phyloP scores from a whole-genome alignment of 805 yeast species.

The Wickerhamiella shivajii region DNA sequence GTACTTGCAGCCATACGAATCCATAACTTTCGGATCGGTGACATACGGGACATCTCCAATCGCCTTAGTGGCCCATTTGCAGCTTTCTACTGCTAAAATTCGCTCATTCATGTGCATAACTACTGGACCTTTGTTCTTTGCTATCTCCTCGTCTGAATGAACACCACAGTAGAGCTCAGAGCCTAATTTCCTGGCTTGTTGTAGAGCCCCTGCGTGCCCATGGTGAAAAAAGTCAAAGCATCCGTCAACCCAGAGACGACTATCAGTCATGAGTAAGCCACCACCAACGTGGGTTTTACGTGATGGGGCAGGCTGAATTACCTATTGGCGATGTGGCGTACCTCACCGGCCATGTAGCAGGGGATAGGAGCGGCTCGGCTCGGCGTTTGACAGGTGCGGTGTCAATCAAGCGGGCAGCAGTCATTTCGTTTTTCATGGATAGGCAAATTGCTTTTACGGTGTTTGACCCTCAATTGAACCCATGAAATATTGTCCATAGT shows the following conservation, averaged over 20 bases:
- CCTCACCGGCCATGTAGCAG: not conserved
- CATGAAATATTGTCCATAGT: too few relatives aligned
- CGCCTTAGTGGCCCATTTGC: constrained; percentile 71
- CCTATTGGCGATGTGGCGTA: not conserved
- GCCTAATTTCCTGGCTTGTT: constrained; percentile 81
- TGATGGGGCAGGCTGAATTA: not conserved
- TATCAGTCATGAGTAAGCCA: constrained; percentile 3
- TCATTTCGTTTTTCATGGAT: too few relatives aligned
- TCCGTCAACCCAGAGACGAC: constrained; percentile 86
- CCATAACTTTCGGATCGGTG: constrained; percentile 72
- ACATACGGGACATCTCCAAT: constrained; percentile 83
- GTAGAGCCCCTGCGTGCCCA: constrained; percentile 91
- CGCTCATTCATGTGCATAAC: constrained; percentile 81
- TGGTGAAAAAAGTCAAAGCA: constrained; percentile 97
- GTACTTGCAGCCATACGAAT: constrained; percentile 55
- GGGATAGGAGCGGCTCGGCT: too few relatives aligned
- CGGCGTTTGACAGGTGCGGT: too few relatives aligned
- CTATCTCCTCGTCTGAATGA: constrained; percentile 81
- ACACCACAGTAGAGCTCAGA: constrained; percentile 69
- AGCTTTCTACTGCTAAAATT: constrained; percentile 69
- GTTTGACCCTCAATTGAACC: too few relatives aligned
- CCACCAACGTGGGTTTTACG: not conserved
- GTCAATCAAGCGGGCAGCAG: too few relatives aligned
- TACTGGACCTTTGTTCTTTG: constrained; percentile 76
- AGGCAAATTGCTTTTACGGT: too few relatives aligned